Percentiles rank a stretch among this genome's conserved stretches.
These are phyloP conservation scores for Apiosordaria backusii DNA, from an alignment of 495 filamentous ascomycete species.

Conservation along the genomic window DNA sequence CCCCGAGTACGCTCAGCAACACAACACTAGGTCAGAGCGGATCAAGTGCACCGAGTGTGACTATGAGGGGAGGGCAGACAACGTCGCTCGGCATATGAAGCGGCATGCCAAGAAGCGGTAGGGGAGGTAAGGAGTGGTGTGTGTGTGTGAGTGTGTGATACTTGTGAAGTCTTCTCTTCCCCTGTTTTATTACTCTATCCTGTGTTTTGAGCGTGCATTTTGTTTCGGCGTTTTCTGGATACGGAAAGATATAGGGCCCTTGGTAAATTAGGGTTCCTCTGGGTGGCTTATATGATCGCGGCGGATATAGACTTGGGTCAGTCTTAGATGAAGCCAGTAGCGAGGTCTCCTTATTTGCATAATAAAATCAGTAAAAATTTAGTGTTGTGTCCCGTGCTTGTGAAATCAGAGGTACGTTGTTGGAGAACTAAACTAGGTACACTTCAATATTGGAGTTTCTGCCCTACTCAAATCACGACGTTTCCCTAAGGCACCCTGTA, in stretches of 20 bases:
- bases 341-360: neutral
- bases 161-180: neutral
- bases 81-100: conserved; percentile 22
- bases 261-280: neutral
- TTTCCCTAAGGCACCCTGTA: no score
- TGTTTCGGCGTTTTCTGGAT: neutral
- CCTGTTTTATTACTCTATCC: neutral
- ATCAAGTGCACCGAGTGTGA: conserved; percentile 19
- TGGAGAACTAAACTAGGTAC: no score
- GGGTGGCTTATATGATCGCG: neutral
- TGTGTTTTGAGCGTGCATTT: neutral
- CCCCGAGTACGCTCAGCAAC: conserved; percentile 14
- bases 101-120: conserved; percentile 9
- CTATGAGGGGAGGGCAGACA: conserved; percentile 22
- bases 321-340: neutral
- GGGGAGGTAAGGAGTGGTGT: neutral
- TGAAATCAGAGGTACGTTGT: no score
- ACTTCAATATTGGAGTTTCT: no score
- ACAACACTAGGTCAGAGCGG: conserved; percentile 17
- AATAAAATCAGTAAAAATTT: conserved; percentile 6
- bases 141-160: neutral
- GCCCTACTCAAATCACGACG: no score
- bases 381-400: neutral
- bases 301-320: conserved; percentile 1
- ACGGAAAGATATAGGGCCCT: neutral